Evolutionary conservation across 2,329 filamentous ascomycete species (phyloP), one percentile per base, ranked within the genome.

Genomic region (Neocucurbitaria cava): DNA sequence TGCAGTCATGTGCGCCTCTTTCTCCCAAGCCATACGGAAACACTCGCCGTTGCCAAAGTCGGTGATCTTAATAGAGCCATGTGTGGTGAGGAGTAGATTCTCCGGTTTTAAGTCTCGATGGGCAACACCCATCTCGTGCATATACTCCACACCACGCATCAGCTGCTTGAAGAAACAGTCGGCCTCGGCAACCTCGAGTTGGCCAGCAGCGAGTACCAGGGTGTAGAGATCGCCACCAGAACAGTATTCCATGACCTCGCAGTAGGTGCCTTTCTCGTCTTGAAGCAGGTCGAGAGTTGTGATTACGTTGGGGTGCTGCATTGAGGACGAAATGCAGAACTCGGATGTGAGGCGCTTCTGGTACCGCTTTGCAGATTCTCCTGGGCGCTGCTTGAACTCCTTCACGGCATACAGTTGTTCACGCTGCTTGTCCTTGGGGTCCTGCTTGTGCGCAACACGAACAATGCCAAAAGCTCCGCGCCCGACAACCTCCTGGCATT

Each of bases 11-110:
- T 98, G 95, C 18, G 95, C 90, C 76, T 98, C 93, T 49, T 92
- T 95, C 77, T 99, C 95, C 95, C 95, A 99, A 2, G 95, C 95
- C 94, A 98, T 98, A 51, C 95, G 89, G 84, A 99, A 99, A 77
- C 95, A 99, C 77, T 99, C 95, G 69, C 95, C 95, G 68, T 99
- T 99, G 59, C 95, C 95, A 68, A 99, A 99, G 75, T 99, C 95
- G 24, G 95, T 98, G 62, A 99, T 99, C 73, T 99, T 99, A 65
- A 99, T 86, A 13, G 88, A 91, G 53, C 95, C 95, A 62, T 93
- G 91, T 0, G 91, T 95, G 3, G 95, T 99, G 51, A 99, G 83
- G 0, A 99, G 87, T 11, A 99, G 83, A 66, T 99, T 99, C 76
- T 99, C 95, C 0, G 95, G 95, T 77, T 99, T 99, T 41, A 99